phyloP scores from a whole-genome alignment of 345 rosid genomes.

The Cardiospermum halicacabum region DNA sequence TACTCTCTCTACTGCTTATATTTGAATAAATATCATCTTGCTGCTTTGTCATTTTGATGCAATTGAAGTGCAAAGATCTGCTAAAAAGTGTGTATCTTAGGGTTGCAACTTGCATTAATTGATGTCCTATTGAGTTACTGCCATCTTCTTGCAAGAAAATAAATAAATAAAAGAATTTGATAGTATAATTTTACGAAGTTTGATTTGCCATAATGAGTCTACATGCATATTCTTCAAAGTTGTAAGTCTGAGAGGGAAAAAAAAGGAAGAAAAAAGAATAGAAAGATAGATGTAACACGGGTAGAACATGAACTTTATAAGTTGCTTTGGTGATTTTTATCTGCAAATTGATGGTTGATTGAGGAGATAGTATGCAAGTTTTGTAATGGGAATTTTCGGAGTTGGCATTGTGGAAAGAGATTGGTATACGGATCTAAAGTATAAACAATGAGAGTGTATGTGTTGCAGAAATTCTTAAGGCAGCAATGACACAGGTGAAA shows the following conservation, averaged over 20 bases:
- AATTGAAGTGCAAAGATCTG: background rate
- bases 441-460: too few relatives aligned
- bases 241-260: background rate
- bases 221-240: slow-evolving; percentile 4
- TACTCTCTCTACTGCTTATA: background rate
- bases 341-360: background rate
- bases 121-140: background rate
- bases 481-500: too few relatives aligned
- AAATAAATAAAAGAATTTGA: too few relatives aligned
- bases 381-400: background rate
- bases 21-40: slow-evolving; percentile 1
- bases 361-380: background rate
- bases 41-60: background rate
- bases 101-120: background rate
- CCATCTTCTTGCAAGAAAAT: background rate
- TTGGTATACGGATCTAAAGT: background rate
- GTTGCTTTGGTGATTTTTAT: background rate
- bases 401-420: background rate
- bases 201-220: too few relatives aligned
- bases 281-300: too few relatives aligned
- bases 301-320: background rate
- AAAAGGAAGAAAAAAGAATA: background rate
- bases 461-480: too few relatives aligned
- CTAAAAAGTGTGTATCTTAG: background rate
- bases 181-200: too few relatives aligned